These are phyloP conservation scores for Tuber umbilicatum DNA, from an alignment of 495 filamentous ascomycete genomes.

Conservation along the genomic window DNA sequence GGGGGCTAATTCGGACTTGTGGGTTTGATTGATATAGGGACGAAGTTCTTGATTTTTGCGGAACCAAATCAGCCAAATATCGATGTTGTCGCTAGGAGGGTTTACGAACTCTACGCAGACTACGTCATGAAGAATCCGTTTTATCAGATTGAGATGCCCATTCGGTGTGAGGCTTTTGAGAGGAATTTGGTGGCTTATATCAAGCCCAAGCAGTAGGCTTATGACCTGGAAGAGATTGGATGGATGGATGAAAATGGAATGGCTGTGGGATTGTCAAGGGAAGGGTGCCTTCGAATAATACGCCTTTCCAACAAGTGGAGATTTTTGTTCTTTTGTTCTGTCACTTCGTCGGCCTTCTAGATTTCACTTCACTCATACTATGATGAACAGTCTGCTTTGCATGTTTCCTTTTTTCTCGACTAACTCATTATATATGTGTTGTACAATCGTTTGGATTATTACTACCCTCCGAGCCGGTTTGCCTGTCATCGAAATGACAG, in stretches of 20 bases:
- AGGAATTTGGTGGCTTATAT: conserved; percentile 69
- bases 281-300: background rate
- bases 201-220: conserved; percentile 45
- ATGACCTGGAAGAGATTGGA: conserved; percentile 43
- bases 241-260: conserved; percentile 31
- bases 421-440: conserved; percentile 8
- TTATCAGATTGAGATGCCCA: conserved; percentile 95
- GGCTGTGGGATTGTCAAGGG: background rate
- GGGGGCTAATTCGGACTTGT: background rate
- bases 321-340: conserved; percentile 13
- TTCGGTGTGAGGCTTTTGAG: conserved; percentile 91
- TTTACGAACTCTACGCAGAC: conserved; percentile 94
- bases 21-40: conserved; percentile 49
- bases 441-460: background rate
- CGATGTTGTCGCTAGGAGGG: conserved; percentile 67
- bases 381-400: background rate
- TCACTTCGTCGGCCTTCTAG: conserved; percentile 13
- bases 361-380: background rate
- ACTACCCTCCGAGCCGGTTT: background rate
- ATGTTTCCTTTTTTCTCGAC: background rate
- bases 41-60: conserved; percentile 92
- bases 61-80: conserved; percentile 85
- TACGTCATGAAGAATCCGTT: conserved; percentile 99
- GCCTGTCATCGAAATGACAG: background rate
- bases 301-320: conserved; percentile 8